Evolutionary conservation across 805 yeast species (phyloP).

Genomic region (Dipodascus geniculatus): DNA sequence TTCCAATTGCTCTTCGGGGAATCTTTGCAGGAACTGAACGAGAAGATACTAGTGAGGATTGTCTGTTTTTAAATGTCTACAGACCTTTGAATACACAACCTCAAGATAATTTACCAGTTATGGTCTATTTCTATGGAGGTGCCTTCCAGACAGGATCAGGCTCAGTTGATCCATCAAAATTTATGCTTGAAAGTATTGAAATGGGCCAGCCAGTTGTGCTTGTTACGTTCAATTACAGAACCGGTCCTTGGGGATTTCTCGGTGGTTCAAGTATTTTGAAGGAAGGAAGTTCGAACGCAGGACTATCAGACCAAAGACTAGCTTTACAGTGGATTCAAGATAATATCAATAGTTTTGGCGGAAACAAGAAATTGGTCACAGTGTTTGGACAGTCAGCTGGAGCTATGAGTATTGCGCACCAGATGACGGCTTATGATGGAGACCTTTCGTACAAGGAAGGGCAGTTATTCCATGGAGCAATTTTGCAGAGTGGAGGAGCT

Average conservation of each 20-base stretch:
- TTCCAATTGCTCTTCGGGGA: neutral
- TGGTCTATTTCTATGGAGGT: constrained; percentile 29
- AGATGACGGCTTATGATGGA: neutral
- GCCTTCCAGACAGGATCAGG: constrained; percentile 21
- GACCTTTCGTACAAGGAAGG: constrained; percentile 8
- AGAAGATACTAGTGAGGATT: constrained; percentile 19
- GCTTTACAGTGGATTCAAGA: neutral
- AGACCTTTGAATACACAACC: constrained; percentile 12
- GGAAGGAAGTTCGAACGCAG: neutral
- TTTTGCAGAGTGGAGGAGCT: constrained; percentile 13
- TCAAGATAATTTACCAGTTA: constrained; percentile 15
- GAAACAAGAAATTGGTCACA: neutral
- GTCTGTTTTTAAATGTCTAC: constrained; percentile 22
- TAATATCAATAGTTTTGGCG: neutral
- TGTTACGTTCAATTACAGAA: neutral
- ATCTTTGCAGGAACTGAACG: neutral
- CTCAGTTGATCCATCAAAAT: neutral
- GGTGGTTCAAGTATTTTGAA: neutral
- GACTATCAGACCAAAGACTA: neutral
- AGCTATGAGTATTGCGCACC: constrained; percentile 4
- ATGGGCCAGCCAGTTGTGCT: constrained; percentile 5
- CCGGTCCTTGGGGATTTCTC: neutral
- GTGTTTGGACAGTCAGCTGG: constrained; percentile 12
- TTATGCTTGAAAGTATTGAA: neutral
- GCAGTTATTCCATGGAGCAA: constrained; percentile 12